A percentile compares a stretch with the other conserved stretches of the same genome.
Conservation (phyloP, 495 filamentous ascomycete species). For the Trichoderma parareesei region DNA sequence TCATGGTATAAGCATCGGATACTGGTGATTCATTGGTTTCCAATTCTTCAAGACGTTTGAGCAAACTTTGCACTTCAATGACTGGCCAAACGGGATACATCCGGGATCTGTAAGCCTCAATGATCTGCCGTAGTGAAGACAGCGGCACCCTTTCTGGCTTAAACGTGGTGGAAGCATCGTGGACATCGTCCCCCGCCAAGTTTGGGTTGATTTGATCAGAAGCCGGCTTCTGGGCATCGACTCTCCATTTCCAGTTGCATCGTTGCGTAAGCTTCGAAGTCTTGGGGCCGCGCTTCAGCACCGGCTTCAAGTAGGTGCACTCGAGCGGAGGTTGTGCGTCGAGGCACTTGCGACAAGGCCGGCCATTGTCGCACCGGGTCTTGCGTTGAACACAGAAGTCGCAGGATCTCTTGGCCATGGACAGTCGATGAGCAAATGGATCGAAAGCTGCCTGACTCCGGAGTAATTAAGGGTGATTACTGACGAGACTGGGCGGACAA, state of each 20-base stretch:
- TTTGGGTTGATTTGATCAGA: background rate
- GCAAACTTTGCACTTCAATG: background rate
- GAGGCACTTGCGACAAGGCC: slow-evolving; percentile 2
- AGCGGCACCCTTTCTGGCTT: background rate
- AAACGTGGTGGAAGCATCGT: background rate
- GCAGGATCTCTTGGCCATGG: slow-evolving; percentile 6
- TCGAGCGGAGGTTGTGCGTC: slow-evolving; percentile 4
- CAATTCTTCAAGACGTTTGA: background rate
- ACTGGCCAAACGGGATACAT: slow-evolving; percentile 6
- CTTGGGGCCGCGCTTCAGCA: slow-evolving; percentile 7
- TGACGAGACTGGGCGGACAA: background rate
- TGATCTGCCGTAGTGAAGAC: background rate
- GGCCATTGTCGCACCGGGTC: slow-evolving; percentile 6
- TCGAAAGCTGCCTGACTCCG: background rate
- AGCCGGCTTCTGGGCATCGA: background rate
- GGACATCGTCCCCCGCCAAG: background rate
- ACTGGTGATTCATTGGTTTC: background rate
- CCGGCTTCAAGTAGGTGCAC: background rate
- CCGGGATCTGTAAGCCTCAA: background rate
- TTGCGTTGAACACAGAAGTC: slow-evolving; percentile 6
- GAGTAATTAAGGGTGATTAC: background rate
- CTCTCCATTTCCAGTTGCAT: slow-evolving; percentile 2
- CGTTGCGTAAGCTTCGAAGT: slow-evolving; percentile 5
- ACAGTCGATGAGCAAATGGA: background rate
- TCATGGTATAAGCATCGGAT: background rate